Evolutionary conservation across 352 stramenopile genomes (phyloP).

Genomic region (Globisporangium middletonii): DNA sequence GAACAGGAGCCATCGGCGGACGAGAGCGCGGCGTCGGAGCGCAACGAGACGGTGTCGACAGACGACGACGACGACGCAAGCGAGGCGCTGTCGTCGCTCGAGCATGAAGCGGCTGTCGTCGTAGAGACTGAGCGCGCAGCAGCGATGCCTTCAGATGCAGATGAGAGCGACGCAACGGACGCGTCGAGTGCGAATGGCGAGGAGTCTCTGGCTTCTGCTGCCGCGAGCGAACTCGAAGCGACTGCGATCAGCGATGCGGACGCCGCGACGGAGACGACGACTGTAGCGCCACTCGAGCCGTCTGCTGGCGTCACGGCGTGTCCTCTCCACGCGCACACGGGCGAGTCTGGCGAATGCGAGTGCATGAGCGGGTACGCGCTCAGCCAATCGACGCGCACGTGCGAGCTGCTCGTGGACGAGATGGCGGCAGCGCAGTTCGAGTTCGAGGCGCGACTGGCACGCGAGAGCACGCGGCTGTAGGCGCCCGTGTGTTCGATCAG

Average conservation of each 20-base stretch:
- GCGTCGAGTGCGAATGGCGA: not conserved
- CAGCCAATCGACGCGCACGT: constrained; percentile 19
- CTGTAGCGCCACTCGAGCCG: not conserved
- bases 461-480: not conserved
- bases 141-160: too few species aligned
- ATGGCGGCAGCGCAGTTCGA: not conserved
- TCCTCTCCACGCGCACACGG: constrained; percentile 25
- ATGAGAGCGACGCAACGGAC: too few species aligned
- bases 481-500: too few species aligned
- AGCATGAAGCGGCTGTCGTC: too few species aligned
- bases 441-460: not conserved
- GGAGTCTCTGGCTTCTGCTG: not conserved
- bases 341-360: constrained; percentile 32
- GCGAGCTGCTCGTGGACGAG: constrained; percentile 18
- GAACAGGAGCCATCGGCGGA: too few species aligned
- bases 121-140: too few species aligned
- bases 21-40: too few species aligned
- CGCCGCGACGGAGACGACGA: not conserved
- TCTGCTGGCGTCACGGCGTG: constrained; percentile 14
- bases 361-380: constrained; percentile 33
- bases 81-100: too few species aligned
- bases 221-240: not conserved
- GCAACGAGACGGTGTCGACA: too few species aligned
- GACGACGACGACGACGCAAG: too few species aligned
- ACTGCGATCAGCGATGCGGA: not conserved